Percentiles rank a stretch among this genome's conserved stretches.
These are phyloP conservation scores for Graphium sp. DNA, from an alignment of 2,329 filamentous ascomycete species.

Conservation along the genomic window DNA sequence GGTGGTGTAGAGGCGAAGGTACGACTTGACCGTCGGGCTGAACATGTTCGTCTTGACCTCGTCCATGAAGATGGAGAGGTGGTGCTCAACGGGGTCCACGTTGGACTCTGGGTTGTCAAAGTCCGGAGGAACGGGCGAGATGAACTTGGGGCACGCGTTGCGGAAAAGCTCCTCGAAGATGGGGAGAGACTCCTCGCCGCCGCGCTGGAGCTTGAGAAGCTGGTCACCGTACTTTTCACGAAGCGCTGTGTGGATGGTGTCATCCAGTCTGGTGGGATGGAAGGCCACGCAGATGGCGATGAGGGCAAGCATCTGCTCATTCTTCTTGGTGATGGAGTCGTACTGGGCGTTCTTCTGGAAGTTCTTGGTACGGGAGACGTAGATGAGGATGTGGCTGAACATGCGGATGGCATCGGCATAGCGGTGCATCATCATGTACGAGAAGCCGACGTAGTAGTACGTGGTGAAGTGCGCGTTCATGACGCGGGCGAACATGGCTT, in stretches of 20 bases:
- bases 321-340: conserved; percentile 99
- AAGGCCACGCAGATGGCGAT: conserved; percentile 98
- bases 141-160: conserved; percentile 97
- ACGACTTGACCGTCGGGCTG: conserved; percentile 94
- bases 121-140: conserved; percentile 89
- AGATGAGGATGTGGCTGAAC: conserved; percentile 99
- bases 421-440: conserved; percentile 99
- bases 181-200: conserved; percentile 85
- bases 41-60: conserved; percentile 99
- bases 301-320: conserved; percentile 98
- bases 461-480: conserved; percentile 99
- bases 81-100: conserved; percentile 93
- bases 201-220: conserved; percentile 89
- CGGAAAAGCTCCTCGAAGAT: conserved; percentile 98
- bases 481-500: conserved; percentile 98
- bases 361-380: conserved; percentile 98
- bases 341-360: conserved; percentile 99
- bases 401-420: conserved; percentile 99
- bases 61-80: conserved; percentile 96
- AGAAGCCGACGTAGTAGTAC: conserved; percentile 99
- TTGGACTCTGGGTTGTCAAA: conserved; percentile 95
- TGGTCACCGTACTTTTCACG: conserved; percentile 99
- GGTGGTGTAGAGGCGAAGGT: conserved; percentile 96
- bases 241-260: conserved; percentile 96
- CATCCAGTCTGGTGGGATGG: conserved; percentile 90